Percentiles rank a stretch among this genome's conserved stretches.
Conservation (phyloP, 306 rosid species). For the Leucaena leucocephala region DNA sequence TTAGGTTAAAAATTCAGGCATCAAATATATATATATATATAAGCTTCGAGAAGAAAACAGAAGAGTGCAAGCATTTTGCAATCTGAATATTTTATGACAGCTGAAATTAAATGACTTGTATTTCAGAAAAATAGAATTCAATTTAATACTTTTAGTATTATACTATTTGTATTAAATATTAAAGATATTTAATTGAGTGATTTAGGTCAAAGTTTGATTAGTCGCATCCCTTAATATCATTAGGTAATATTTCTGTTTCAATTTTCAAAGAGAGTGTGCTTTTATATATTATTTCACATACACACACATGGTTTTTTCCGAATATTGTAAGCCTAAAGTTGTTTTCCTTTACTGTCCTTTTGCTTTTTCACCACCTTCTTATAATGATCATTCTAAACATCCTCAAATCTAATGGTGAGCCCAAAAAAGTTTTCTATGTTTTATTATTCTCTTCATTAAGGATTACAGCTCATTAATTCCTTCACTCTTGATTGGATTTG, state of each 20-base stretch:
- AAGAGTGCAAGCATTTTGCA: constrained; percentile 39
- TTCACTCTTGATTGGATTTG: too few relatives aligned
- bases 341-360: too few relatives aligned
- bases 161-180: not conserved
- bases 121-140: not conserved
- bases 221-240: not conserved
- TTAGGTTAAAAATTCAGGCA: not conserved
- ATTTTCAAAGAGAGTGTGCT: not conserved
- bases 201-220: not conserved
- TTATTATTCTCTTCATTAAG: too few relatives aligned
- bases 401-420: too few relatives aligned
- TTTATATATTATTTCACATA: too few relatives aligned
- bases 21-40: too few relatives aligned
- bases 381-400: too few relatives aligned
- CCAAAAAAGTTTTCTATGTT: too few relatives aligned
- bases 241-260: not conserved
- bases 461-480: too few relatives aligned
- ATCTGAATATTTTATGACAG: constrained; percentile 13
- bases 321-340: too few relatives aligned
- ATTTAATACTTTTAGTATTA: constrained; percentile 9
- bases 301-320: too few relatives aligned
- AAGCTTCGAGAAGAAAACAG: not conserved
- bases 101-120: constrained; percentile 34
- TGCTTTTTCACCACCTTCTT: too few relatives aligned
- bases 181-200: not conserved